phyloP scores from a whole-genome alignment of 345 rosid genomes.

The Acer yangbiense region DNA sequence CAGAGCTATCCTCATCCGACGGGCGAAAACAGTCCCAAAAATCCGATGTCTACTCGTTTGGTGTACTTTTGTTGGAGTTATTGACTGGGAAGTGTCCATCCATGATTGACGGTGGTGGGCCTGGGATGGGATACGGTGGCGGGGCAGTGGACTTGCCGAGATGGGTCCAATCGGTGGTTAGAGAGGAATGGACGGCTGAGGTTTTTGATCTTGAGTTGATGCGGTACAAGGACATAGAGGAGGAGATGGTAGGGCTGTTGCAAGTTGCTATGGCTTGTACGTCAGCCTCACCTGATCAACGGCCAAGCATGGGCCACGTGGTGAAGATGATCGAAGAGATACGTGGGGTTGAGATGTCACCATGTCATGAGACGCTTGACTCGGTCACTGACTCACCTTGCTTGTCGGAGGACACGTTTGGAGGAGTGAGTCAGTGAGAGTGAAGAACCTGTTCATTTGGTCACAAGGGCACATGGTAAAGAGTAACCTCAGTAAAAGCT shows the following conservation, averaged over 20 bases:
- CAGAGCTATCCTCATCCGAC: slow-evolving; percentile 46
- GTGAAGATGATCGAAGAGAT: slow-evolving; percentile 76
- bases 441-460: neutral
- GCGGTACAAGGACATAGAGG: slow-evolving; percentile 85
- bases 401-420: slow-evolving; percentile 72
- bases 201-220: slow-evolving; percentile 83
- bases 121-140: slow-evolving; percentile 49
- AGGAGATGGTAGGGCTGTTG: slow-evolving; percentile 76
- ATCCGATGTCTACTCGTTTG: slow-evolving; percentile 81
- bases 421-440: slow-evolving; percentile 53
- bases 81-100: slow-evolving; percentile 85
- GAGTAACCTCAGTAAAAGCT: neutral
- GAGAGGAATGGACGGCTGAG: slow-evolving; percentile 91
- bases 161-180: slow-evolving; percentile 84
- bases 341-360: slow-evolving; percentile 63
- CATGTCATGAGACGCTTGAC: slow-evolving; percentile 55
- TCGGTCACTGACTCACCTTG: slow-evolving; percentile 79
- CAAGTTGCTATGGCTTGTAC: slow-evolving; percentile 77
- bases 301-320: slow-evolving; percentile 64
- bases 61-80: slow-evolving; percentile 71
- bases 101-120: slow-evolving; percentile 45
- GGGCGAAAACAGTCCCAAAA: slow-evolving; percentile 58
- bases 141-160: slow-evolving; percentile 65
- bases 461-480: no score
- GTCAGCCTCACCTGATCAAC: slow-evolving; percentile 50